Base-by-base conservation (phyloP, 2,329 filamentous ascomycete genomes). In the Trichoderma cornu-damae region DNA sequence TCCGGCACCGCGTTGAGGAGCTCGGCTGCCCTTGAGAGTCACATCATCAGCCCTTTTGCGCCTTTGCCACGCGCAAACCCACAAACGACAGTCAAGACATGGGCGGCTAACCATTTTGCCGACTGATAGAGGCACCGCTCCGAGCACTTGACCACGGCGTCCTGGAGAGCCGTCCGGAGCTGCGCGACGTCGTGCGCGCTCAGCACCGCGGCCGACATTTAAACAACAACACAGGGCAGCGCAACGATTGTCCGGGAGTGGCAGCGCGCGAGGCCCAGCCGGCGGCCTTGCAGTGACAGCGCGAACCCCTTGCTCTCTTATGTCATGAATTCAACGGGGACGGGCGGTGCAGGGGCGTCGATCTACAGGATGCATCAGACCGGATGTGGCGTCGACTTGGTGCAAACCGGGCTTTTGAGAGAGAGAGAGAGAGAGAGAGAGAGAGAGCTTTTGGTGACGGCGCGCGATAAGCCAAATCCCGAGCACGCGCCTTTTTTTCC, bases 61-160 rank as follows among this genome's bases (percentile, higher is more conserved):
- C 26, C 18, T 28, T 43, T 26, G 16, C 16, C 28, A 44, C 50
- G 16, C 50, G 30, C 40, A 54, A 44, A 35, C 30, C n/a, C n/a
- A 22, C 6, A 47, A 9, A 14, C n/a, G 35, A 38, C 6, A 18
- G 5, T 9, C n/a, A n/a, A 30, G 20, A 40, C n/a, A n/a, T 40
- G 12, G 26, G 18, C 7, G 3, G 48, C 66, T 57, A 70, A 96
- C 94, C 94, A 99, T 84, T 97, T 97, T 26, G 94, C 87, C 6
- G 93, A 94, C 67, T 96, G 92, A 68, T 96, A 97, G 11, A 99
- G 81, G 71, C 94, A 96, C 70, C 94, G 81, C 70, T 99, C 94
- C 1, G 91, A 96, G 75, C 92, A 97, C 69, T 91, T 91, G 22
- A 94, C 80, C 3, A 94, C 87, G 28, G 93, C 90, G 67, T 91